Conservation (phyloP, 2,329 filamentous ascomycete genomes). For the Cercospora janseana region DNA sequence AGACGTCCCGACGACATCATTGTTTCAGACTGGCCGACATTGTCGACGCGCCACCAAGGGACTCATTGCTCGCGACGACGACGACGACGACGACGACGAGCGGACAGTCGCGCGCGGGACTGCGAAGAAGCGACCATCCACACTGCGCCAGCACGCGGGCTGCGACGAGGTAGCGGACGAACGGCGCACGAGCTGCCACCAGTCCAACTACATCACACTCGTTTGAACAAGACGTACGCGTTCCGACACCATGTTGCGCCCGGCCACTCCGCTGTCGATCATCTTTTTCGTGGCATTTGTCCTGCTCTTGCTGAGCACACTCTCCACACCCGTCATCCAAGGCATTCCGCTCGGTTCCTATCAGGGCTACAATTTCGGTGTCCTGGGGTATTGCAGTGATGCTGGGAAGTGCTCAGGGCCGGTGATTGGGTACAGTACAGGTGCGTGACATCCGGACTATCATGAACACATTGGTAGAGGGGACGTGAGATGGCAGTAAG, state of each 20-base stretch:
- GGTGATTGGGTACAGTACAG: conserved; percentile 79
- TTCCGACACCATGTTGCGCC: conserved; percentile 57
- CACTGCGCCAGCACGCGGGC: conserved; percentile 6
- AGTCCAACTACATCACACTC: conserved; percentile 12
- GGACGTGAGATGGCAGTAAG: neutral
- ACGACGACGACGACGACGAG: neutral
- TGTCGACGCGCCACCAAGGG: no score
- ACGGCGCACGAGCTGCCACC: neutral
- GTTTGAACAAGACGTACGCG: conserved; percentile 5
- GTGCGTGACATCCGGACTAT: conserved; percentile 52
- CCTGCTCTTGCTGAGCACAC: conserved; percentile 76
- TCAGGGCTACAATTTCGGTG: conserved; percentile 76
- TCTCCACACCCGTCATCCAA: conserved; percentile 89
- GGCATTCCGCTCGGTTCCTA: conserved; percentile 79
- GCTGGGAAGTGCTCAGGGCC: conserved; percentile 64
- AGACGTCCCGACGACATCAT: no score
- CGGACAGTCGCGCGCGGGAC: neutral
- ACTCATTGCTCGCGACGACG: no score
- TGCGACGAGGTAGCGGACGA: conserved; percentile 1
- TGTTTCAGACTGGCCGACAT: no score
- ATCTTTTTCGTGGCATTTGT: conserved; percentile 82
- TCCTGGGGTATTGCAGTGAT: conserved; percentile 81
- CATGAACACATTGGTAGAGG: neutral
- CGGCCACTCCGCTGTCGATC: conserved; percentile 85
- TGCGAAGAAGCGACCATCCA: neutral